Conservation (phyloP, 1,139 yeast species). For the Candida sp. region DNA sequence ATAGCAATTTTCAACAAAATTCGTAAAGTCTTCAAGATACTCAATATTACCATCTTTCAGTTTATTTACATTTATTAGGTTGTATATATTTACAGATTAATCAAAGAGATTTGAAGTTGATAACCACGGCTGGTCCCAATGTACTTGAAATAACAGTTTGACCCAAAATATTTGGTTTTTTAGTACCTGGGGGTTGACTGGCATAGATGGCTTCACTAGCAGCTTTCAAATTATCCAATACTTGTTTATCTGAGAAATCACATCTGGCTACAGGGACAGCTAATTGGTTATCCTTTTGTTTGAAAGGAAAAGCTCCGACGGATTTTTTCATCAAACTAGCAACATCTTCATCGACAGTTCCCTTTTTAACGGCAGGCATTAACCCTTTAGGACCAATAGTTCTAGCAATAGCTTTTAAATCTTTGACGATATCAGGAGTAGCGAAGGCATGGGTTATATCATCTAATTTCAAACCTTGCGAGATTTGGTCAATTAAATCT, state of each 20-base stretch:
- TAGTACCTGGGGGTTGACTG: slow-evolving; percentile 56
- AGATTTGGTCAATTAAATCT: slow-evolving; percentile 63
- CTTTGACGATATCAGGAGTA: slow-evolving; percentile 71
- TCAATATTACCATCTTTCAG: no score
- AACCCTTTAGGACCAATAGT: slow-evolving; percentile 85
- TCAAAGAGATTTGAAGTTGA: slow-evolving; percentile 38
- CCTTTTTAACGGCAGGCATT: slow-evolving; percentile 84
- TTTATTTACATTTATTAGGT: background rate
- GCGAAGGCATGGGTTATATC: slow-evolving; percentile 79
- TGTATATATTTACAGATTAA: slow-evolving; percentile 6
- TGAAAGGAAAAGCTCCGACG: slow-evolving; percentile 68
- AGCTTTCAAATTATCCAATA: slow-evolving; percentile 67
- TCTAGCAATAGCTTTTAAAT: slow-evolving; percentile 66
- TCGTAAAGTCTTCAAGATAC: background rate
- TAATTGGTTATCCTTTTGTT: slow-evolving; percentile 61
- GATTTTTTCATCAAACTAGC: slow-evolving; percentile 48
- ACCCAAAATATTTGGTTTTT: slow-evolving; percentile 70
- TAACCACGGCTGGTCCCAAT: slow-evolving; percentile 77
- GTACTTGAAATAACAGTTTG: slow-evolving; percentile 69
- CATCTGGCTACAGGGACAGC: slow-evolving; percentile 77
- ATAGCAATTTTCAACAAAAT: no score
- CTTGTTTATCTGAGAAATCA: slow-evolving; percentile 73
- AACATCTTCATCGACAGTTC: slow-evolving; percentile 78
- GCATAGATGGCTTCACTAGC: slow-evolving; percentile 64
- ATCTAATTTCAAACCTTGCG: slow-evolving; percentile 52